These are phyloP conservation scores for Ceratobasidium sp. DNA, from an alignment of 1,284 basidiomycete genomes.

Conservation along the genomic window DNA sequence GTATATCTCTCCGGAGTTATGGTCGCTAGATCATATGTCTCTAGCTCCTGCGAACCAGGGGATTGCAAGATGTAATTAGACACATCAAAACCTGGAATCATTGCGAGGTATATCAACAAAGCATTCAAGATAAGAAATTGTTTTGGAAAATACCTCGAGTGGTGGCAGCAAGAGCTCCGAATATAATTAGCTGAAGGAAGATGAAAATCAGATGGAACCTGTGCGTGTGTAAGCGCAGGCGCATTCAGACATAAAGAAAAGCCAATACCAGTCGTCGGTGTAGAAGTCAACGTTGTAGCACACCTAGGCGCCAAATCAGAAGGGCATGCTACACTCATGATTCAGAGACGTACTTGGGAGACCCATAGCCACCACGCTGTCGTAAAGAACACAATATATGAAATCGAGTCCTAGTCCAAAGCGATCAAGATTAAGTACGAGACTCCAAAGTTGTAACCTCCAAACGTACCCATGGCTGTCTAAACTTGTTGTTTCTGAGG, in stretches of 20 bases:
- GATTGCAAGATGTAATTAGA: neutral
- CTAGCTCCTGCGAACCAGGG: neutral
- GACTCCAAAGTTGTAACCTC: neutral
- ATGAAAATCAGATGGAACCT: constrained; percentile 4
- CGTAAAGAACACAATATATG: neutral
- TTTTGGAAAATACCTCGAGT: neutral
- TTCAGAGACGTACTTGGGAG: constrained; percentile 3
- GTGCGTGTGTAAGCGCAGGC: neutral
- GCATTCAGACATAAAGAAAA: neutral
- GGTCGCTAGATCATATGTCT: neutral
- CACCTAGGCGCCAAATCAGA: neutral
- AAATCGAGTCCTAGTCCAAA: neutral
- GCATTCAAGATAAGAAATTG: neutral
- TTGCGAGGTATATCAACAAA: neutral
- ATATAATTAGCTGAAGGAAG: neutral
- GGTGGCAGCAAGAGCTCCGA: neutral
- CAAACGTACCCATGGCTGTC: neutral
- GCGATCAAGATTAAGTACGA: neutral
- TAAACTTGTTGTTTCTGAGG: constrained; percentile 21
- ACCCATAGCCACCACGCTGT: constrained; percentile 3
- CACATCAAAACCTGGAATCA: neutral
- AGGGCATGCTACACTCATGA: neutral
- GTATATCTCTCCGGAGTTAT: constrained; percentile 1
- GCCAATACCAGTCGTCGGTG: neutral
- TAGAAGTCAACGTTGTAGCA: constrained; percentile 2